These are phyloP conservation scores for Pelargonium myrrhifolium DNA, from an alignment of 441 rosid genomes.

Conservation along the genomic window DNA sequence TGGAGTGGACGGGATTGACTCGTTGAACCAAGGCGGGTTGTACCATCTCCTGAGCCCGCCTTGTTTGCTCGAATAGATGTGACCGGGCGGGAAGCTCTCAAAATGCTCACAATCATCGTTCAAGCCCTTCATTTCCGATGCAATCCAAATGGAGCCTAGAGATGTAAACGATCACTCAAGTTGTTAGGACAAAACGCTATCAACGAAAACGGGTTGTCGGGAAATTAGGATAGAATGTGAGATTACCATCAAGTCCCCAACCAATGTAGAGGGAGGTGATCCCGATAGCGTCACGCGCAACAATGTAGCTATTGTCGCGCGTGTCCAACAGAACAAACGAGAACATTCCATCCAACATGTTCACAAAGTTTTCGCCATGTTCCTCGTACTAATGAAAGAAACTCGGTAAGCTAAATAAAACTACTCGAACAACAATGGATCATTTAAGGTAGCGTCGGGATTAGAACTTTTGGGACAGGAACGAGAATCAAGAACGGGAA, in stretches of 20 bases:
- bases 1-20: constrained; percentile 72
- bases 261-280: constrained; percentile 90
- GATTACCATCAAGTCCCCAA: constrained; percentile 93
- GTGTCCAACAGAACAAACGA: constrained; percentile 92
- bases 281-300: constrained; percentile 92
- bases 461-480: not conserved
- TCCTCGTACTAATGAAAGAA: constrained; percentile 66
- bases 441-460: not conserved
- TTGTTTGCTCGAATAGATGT: constrained; percentile 92
- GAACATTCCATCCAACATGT: constrained; percentile 98
- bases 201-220: too few relatives aligned
- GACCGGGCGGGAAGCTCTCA: constrained; percentile 77
- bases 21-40: constrained; percentile 78
- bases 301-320: constrained; percentile 81
- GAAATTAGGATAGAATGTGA: not conserved
- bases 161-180: constrained; percentile 1
- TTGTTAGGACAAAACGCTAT: too few relatives aligned
- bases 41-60: constrained; percentile 94
- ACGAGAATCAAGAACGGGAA: too few relatives aligned
- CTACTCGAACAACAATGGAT: not conserved
- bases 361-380: constrained; percentile 79
- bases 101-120: constrained; percentile 95
- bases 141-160: constrained; percentile 94
- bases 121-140: constrained; percentile 98
- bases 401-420: not conserved